These are phyloP conservation scores for Funneliformis caledonium DNA, from an alignment of 371 early-diverging fungal genomes.

Conservation along the genomic window DNA sequence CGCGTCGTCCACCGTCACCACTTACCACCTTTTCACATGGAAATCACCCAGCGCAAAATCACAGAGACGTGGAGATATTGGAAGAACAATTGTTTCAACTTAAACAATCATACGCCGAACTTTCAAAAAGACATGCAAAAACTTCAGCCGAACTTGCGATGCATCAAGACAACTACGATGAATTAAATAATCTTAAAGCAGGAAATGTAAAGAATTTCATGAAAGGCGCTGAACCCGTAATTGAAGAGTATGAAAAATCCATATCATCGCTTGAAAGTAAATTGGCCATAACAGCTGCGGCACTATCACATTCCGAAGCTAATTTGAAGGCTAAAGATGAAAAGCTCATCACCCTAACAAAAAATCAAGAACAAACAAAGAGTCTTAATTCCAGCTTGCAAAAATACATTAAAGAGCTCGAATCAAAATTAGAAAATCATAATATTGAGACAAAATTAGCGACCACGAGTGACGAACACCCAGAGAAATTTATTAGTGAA, in stretches of 20 bases:
- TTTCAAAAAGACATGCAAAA: constrained; percentile 40
- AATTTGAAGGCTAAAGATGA: constrained; percentile 53
- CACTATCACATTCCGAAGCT: constrained; percentile 52
- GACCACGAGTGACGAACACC: constrained; percentile 48
- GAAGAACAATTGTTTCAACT: constrained; percentile 40
- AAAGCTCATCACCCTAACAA: constrained; percentile 47
- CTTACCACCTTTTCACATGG: background rate
- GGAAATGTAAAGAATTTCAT: too few relatives aligned
- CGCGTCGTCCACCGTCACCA: constrained; percentile 13
- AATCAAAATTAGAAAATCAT: constrained; percentile 50
- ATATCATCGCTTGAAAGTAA: constrained; percentile 61
- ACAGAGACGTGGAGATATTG: constrained; percentile 14
- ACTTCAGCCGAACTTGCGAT: constrained; percentile 39
- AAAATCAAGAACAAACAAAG: constrained; percentile 51
- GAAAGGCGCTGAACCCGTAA: constrained; percentile 64
- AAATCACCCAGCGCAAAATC: background rate
- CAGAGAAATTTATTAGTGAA: constrained; percentile 42
- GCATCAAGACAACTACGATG: constrained; percentile 34
- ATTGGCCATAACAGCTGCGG: constrained; percentile 55
- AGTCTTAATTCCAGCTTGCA: constrained; percentile 49
- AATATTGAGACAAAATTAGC: constrained; percentile 50
- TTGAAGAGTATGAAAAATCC: constrained; percentile 71
- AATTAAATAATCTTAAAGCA: background rate
- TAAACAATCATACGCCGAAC: constrained; percentile 29
- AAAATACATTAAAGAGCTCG: constrained; percentile 57